These are phyloP conservation scores for Stephania cephalantha DNA, from an alignment of 164 flowering plant species.

Conservation along the genomic window DNA sequence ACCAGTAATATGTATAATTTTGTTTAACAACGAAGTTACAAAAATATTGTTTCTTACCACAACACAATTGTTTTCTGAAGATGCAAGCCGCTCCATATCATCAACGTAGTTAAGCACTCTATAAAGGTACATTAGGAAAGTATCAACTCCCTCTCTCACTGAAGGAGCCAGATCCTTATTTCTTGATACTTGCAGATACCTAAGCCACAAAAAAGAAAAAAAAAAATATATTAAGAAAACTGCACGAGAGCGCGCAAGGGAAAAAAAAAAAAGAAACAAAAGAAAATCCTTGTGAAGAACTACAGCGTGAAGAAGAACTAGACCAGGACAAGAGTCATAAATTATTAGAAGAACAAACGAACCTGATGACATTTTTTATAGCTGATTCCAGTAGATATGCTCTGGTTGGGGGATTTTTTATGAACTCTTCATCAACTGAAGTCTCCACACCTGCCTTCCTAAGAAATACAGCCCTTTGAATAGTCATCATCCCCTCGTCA, in stretches of 20 bases:
- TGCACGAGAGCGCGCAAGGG: background rate
- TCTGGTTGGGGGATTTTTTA: slow-evolving; percentile 68
- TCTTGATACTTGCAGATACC: slow-evolving; percentile 70
- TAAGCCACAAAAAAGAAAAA: slow-evolving; percentile 19
- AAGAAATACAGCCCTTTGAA: slow-evolving; percentile 86
- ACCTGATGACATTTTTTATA: slow-evolving; percentile 75
- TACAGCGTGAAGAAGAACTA: background rate
- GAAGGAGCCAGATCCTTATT: slow-evolving; percentile 44
- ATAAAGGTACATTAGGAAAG: slow-evolving; percentile 87
- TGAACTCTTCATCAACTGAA: slow-evolving; percentile 55
- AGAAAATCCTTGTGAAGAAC: background rate
- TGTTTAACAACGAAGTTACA: background rate
- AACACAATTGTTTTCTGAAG: slow-evolving; percentile 71
- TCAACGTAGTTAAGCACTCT: slow-evolving; percentile 75
- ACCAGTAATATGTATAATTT: background rate
- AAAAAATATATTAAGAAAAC: background rate
- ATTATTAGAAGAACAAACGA: background rate
- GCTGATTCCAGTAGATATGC: slow-evolving; percentile 79
- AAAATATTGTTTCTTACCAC: slow-evolving; percentile 54
- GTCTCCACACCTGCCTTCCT: slow-evolving; percentile 92
- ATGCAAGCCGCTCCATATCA: slow-evolving; percentile 90
- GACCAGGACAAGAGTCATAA: background rate
- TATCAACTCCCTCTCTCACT: slow-evolving; percentile 91
- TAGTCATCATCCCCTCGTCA: slow-evolving; percentile 79
- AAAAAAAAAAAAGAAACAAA: background rate